These are phyloP conservation scores for Zalaria obscura DNA, from an alignment of 2,329 filamentous ascomycete genomes.

Conservation along the genomic window DNA sequence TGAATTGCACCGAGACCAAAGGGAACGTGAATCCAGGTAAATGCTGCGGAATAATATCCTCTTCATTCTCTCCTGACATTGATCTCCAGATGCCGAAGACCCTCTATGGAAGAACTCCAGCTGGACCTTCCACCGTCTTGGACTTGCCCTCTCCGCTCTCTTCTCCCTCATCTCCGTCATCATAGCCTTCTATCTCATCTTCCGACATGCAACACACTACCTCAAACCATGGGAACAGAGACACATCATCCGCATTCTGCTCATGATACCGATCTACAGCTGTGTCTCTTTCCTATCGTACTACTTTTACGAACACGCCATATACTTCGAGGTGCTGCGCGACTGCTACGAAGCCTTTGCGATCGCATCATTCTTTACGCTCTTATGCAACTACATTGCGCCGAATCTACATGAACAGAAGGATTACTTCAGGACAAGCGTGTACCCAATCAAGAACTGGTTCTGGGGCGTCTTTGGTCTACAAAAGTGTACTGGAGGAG, in stretches of 20 bases:
- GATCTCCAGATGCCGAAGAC: conserved; percentile 27
- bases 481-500: conserved; percentile 54
- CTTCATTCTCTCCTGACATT: background rate
- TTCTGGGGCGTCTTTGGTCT: conserved; percentile 59
- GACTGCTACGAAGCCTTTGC: conserved; percentile 86
- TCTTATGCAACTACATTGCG: conserved; percentile 69
- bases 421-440: conserved; percentile 53
- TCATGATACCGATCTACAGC: conserved; percentile 76
- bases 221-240: conserved; percentile 44
- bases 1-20: too few relatives aligned
- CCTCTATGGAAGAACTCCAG: conserved; percentile 32
- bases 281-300: conserved; percentile 60
- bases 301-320: conserved; percentile 58
- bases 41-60: too few relatives aligned
- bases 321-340: conserved; percentile 69
- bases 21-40: too few relatives aligned
- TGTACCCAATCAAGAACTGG: conserved; percentile 54
- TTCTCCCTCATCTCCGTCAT: conserved; percentile 38
- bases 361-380: conserved; percentile 72
- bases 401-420: conserved; percentile 70
- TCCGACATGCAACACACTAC: conserved; percentile 46
- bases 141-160: conserved; percentile 37
- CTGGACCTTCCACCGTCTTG: conserved; percentile 42
- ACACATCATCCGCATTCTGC: conserved; percentile 71
- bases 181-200: conserved; percentile 39